A percentile compares a stretch with the other conserved stretches of the same genome.
These are phyloP conservation scores for Claviceps maximensis DNA, from an alignment of 2,329 filamentous ascomycete genomes.

Conservation along the genomic window DNA sequence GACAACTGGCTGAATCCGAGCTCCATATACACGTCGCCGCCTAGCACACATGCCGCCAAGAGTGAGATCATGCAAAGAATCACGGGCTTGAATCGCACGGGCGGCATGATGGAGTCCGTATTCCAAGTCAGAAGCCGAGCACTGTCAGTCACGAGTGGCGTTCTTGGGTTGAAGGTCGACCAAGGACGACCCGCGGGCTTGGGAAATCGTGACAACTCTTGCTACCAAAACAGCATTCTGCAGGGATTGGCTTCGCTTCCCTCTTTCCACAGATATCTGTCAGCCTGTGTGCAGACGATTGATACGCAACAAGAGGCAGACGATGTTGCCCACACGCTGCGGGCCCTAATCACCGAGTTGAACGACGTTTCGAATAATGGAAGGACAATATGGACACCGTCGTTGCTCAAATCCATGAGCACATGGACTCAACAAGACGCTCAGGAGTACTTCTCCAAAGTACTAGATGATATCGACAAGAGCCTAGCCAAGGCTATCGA, in stretches of 20 bases:
- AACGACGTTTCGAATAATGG: constrained; percentile 60
- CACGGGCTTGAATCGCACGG: constrained; percentile 41
- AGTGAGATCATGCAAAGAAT: constrained; percentile 51
- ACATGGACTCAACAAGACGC: constrained; percentile 96
- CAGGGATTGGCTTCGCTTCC: constrained; percentile 69
- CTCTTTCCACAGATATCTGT: constrained; percentile 55
- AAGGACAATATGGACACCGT: constrained; percentile 67
- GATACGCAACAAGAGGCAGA: constrained; percentile 15
- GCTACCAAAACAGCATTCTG: constrained; percentile 93
- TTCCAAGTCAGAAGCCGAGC: constrained; percentile 45
- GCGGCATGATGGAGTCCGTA: constrained; percentile 41
- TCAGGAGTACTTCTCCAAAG: constrained; percentile 89
- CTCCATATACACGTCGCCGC: constrained; percentile 23
- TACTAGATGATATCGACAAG: constrained; percentile 73
- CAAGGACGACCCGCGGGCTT: constrained; percentile 49
- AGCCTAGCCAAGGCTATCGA: constrained; percentile 45
- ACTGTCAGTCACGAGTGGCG: constrained; percentile 36
- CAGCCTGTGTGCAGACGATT: constrained; percentile 23
- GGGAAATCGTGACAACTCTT: constrained; percentile 88
- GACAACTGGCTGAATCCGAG: constrained; percentile 40
- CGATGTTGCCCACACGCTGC: constrained; percentile 37
- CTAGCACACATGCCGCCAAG: constrained; percentile 42
- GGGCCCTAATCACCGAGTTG: constrained; percentile 54
- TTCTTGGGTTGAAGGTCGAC: constrained; percentile 25
- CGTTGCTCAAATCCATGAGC: constrained; percentile 77